Evolutionary conservation across 257 asterid species (phyloP).

Genomic region (Penstemon davidsonii): DNA sequence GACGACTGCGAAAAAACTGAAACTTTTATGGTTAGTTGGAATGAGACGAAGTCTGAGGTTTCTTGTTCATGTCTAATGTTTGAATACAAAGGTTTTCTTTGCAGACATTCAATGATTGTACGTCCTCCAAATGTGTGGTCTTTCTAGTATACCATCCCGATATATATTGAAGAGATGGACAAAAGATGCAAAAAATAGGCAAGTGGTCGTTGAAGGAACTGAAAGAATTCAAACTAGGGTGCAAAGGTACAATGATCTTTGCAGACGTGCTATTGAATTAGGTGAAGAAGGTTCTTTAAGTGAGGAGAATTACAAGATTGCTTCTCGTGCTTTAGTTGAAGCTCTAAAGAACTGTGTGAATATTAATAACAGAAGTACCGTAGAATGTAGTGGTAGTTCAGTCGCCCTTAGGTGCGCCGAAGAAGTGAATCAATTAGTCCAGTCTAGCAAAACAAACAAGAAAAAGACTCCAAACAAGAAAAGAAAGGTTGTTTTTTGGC

Average conservation of each 20-base stretch:
- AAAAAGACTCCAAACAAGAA: slow-evolving; percentile 70
- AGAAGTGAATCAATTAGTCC: slow-evolving; percentile 55
- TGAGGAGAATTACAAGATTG: slow-evolving; percentile 74
- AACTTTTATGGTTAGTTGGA: slow-evolving; percentile 74
- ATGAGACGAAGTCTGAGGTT: slow-evolving; percentile 63
- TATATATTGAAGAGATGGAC: slow-evolving; percentile 96
- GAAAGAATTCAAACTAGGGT: slow-evolving; percentile 69
- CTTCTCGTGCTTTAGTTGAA: slow-evolving; percentile 77
- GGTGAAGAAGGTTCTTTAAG: slow-evolving; percentile 87
- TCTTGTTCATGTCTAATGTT: slow-evolving; percentile 94
- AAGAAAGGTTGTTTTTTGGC: slow-evolving; percentile 59
- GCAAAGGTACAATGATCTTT: slow-evolving; percentile 84
- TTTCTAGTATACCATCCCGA: slow-evolving; percentile 76
- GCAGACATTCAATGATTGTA: slow-evolving; percentile 93
- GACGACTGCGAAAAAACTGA: slow-evolving; percentile 90
- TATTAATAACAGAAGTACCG: slow-evolving; percentile 64
- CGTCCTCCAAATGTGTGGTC: slow-evolving; percentile 83
- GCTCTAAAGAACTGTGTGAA: slow-evolving; percentile 79
- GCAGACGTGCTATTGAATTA: slow-evolving; percentile 83
- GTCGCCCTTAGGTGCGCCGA: slow-evolving; percentile 58
- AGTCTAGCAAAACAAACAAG: slow-evolving; percentile 52
- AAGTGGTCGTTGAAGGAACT: slow-evolving; percentile 49
- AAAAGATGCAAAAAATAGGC: slow-evolving; percentile 78
- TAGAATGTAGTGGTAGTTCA: slow-evolving; percentile 53
- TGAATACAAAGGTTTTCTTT: slow-evolving; percentile 86